phyloP scores from a whole-genome alignment of 331 rosid species.

The Prunus yedoensis region DNA sequence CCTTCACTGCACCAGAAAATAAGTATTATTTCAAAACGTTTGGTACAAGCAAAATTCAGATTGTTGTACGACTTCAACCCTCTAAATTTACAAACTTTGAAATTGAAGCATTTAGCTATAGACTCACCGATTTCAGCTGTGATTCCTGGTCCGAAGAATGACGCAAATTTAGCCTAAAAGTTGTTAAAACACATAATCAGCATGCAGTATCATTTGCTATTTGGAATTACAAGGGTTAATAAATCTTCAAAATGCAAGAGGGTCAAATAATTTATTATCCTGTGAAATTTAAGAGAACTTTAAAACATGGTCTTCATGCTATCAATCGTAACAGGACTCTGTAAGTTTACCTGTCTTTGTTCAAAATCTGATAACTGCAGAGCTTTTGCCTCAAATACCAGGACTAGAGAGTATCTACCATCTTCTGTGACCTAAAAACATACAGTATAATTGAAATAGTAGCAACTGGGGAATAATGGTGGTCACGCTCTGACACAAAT shows the following conservation, averaged over 20 bases:
- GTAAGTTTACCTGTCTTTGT: conserved; percentile 63
- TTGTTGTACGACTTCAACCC: background rate
- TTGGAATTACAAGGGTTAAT: background rate
- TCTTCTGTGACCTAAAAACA: conserved; percentile 68
- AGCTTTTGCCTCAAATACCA: conserved; percentile 82
- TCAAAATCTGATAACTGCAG: conserved; percentile 82
- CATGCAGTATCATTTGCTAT: conserved; percentile 10
- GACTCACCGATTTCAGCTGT: conserved; percentile 89
- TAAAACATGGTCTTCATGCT: background rate
- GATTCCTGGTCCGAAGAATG: conserved; percentile 95
- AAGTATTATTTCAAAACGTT: background rate
- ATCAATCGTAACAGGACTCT: background rate
- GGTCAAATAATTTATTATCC: background rate
- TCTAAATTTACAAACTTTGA: background rate
- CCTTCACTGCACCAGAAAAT: conserved; percentile 53
- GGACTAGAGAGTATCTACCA: conserved; percentile 72
- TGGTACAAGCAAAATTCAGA: background rate
- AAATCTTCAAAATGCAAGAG: background rate
- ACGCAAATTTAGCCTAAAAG: conserved; percentile 76
- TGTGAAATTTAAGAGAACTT: background rate
- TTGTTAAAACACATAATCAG: conserved; percentile 16
- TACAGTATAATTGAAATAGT: conserved; percentile 20
- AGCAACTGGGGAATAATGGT: conserved; percentile 8
- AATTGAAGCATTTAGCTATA: conserved; percentile 9
- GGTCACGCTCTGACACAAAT: background rate